phyloP scores from a whole-genome alignment of 2,329 filamentous ascomycete genomes.

The Exophiala alcalophila region DNA sequence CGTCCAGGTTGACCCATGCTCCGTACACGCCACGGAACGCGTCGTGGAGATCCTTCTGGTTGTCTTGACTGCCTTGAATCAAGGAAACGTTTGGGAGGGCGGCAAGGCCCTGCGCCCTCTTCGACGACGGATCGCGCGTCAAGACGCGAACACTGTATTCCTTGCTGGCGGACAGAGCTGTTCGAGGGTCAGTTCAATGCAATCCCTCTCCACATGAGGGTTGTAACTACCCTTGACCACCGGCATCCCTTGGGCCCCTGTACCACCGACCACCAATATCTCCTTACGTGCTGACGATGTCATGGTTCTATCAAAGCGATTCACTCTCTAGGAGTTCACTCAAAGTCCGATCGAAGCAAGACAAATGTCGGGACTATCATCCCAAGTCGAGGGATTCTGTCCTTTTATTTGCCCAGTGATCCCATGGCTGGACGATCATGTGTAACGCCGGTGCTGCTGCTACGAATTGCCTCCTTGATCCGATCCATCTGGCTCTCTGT shows the following conservation, averaged over 20 bases:
- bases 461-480: no score
- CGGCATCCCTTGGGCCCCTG: conserved; percentile 52
- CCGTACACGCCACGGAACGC: conserved; percentile 46
- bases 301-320: no score
- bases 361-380: no score
- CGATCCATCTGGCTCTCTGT: no score
- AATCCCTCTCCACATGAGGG: no score
- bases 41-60: conserved; percentile 43
- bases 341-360: no score
- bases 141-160: conserved; percentile 40
- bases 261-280: conserved; percentile 46
- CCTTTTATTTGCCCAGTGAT: no score
- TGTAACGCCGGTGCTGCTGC: no score
- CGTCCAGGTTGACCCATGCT: conserved; percentile 54
- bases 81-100: conserved; percentile 46
- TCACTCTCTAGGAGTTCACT: no score
- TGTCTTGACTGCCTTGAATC: conserved; percentile 47
- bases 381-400: no score
- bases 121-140: conserved; percentile 46
- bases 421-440: no score
- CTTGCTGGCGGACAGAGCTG: conserved; percentile 7
- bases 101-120: conserved; percentile 44
- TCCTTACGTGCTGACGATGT: conserved; percentile 2
- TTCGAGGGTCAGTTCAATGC: no score
- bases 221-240: conserved; percentile 44